These are phyloP conservation scores for Tylopilus rubrobrunneus DNA, from an alignment of 768 basidiomycete genomes.

Conservation along the genomic window DNA sequence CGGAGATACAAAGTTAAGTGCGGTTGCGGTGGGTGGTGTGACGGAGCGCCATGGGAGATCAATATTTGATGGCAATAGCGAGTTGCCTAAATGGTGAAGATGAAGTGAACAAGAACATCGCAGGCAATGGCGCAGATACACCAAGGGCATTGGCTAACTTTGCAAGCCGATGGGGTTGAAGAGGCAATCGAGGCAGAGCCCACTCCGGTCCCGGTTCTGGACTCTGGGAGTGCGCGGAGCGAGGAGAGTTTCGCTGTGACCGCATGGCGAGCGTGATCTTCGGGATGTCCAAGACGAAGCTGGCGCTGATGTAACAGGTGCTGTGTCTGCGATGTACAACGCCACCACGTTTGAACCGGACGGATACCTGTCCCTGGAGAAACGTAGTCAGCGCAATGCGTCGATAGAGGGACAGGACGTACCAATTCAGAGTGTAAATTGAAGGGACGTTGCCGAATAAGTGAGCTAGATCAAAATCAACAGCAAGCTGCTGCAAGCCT, in stretches of 20 bases:
- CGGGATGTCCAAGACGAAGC: background rate
- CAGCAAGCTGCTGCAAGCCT: slow-evolving; percentile 50
- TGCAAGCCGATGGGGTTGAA: slow-evolving; percentile 73
- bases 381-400: background rate
- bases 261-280: slow-evolving; percentile 6
- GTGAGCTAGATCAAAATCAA: slow-evolving; percentile 58
- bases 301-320: too few relatives aligned
- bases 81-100: slow-evolving; percentile 12
- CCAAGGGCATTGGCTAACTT: slow-evolving; percentile 85
- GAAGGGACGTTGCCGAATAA: slow-evolving; percentile 71
- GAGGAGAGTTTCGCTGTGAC: slow-evolving; percentile 12
- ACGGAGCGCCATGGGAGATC: slow-evolving; percentile 46
- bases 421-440: slow-evolving; percentile 68
- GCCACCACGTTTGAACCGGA: slow-evolving; percentile 59
- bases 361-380: slow-evolving; percentile 54
- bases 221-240: slow-evolving; percentile 10
- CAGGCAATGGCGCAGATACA: slow-evolving; percentile 69
- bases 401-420: slow-evolving; percentile 12
- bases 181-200: slow-evolving; percentile 65
- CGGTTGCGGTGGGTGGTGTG: slow-evolving; percentile 42
- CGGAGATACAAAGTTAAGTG: slow-evolving; percentile 36
- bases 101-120: slow-evolving; percentile 28
- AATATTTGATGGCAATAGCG: slow-evolving; percentile 16
- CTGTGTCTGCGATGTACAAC: slow-evolving; percentile 49
- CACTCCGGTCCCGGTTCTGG: slow-evolving; percentile 32